A percentile compares a stretch with the other conserved stretches of the same genome.
Evolutionary conservation across 345 rosid genomes (phyloP).

Genomic region (Fremontodendron californicum): DNA sequence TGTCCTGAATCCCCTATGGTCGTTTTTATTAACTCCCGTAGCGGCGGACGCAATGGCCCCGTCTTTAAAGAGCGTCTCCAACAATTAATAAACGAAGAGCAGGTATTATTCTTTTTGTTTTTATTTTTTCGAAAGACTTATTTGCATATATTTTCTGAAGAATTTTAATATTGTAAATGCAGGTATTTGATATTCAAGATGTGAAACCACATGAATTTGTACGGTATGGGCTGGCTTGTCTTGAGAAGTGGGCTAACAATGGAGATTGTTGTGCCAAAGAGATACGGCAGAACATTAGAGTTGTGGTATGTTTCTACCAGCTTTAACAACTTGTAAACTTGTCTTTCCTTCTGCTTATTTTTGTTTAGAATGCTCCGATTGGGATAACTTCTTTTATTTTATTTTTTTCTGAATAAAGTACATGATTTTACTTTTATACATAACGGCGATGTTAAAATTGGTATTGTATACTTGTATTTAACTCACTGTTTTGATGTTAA

Average conservation of each 20-base stretch:
- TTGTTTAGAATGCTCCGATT: not conserved
- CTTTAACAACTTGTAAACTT: not conserved
- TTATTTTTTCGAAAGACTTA: not conserved
- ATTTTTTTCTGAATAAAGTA: not conserved
- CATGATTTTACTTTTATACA: not conserved
- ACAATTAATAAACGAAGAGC: slow-evolving; percentile 71
- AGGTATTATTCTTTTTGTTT: slow-evolving; percentile 32
- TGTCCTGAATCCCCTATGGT: slow-evolving; percentile 73
- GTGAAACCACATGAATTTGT: slow-evolving; percentile 87
- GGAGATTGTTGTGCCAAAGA: slow-evolving; percentile 85
- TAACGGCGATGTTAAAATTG: not conserved
- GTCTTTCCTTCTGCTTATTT: not conserved
- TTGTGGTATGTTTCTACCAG: slow-evolving; percentile 53
- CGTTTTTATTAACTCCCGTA: slow-evolving; percentile 70
- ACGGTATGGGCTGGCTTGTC: slow-evolving; percentile 66
- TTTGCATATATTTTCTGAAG: not conserved
- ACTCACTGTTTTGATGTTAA: not conserved
- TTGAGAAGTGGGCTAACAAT: slow-evolving; percentile 61
- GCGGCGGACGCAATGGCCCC: slow-evolving; percentile 87
- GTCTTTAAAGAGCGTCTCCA: slow-evolving; percentile 63
- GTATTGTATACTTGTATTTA: not conserved
- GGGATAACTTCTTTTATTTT: not conserved
- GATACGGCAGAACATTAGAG: slow-evolving; percentile 66
- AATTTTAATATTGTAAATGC: slow-evolving; percentile 11
- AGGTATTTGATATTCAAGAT: slow-evolving; percentile 80